phyloP scores from a whole-genome alignment of 441 rosid genomes.

The California macrophylla region DNA sequence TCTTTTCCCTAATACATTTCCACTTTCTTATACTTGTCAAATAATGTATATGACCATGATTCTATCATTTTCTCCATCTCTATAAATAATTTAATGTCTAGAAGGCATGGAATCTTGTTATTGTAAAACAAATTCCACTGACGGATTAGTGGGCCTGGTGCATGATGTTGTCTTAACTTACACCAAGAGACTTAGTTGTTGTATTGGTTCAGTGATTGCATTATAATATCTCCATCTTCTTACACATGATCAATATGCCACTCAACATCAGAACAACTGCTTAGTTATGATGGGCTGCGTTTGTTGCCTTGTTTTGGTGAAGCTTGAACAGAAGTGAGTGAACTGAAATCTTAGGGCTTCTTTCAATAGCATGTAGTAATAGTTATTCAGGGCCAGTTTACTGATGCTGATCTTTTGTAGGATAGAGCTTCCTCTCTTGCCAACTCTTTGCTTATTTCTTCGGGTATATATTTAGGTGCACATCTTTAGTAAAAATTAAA shows the following conservation, averaged over 20 bases:
- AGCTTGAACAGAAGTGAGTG: not conserved
- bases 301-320: not conserved
- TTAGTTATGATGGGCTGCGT: not conserved
- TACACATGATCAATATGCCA: not conserved
- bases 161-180: not conserved
- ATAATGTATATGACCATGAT: not conserved
- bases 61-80: not conserved
- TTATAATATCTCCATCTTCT: not conserved
- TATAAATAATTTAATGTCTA: not conserved
- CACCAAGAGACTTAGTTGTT: not conserved
- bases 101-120: not conserved
- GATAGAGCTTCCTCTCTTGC: not conserved
- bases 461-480: not conserved
- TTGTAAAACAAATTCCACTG: constrained; percentile 2
- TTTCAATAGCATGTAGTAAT: not conserved
- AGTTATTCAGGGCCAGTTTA: not conserved
- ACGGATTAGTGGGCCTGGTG: constrained; percentile 2
- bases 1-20: not conserved
- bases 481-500: not conserved
- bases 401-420: not conserved
- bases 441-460: too few species aligned
- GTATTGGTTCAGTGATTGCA: not conserved
- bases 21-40: not conserved
- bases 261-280: constrained; percentile 2
- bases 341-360: not conserved